These are phyloP conservation scores for Metschnikowia orientalis DNA, from an alignment of 805 yeast genomes.

Conservation along the genomic window DNA sequence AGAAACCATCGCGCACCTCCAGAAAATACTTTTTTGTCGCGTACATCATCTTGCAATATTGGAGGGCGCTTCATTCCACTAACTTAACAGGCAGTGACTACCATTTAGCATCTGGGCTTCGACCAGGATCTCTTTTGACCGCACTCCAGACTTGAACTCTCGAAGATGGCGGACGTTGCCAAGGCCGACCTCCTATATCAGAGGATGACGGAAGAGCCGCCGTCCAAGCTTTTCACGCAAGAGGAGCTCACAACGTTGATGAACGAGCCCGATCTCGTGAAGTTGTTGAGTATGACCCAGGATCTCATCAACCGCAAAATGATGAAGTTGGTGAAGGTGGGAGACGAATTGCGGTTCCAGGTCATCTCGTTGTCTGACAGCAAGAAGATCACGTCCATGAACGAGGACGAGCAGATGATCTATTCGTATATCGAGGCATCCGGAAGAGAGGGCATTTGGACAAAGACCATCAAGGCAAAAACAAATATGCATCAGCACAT, in stretches of 20 bases:
- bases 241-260: slow-evolving; percentile 56
- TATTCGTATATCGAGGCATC: slow-evolving; percentile 89
- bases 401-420: slow-evolving; percentile 83
- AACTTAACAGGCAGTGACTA: too few species aligned
- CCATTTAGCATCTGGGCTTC: too few species aligned
- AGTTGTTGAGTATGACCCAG: slow-evolving; percentile 47
- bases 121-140: too few species aligned
- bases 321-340: slow-evolving; percentile 63
- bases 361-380: slow-evolving; percentile 75
- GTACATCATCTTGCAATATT: too few species aligned
- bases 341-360: slow-evolving; percentile 67
- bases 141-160: too few species aligned
- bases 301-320: slow-evolving; percentile 53
- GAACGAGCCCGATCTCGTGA: slow-evolving; percentile 39
- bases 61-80: too few species aligned
- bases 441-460: slow-evolving; percentile 95
- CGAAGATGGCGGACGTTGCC: too few species aligned
- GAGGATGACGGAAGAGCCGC: slow-evolving; percentile 53
- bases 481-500: slow-evolving; percentile 89
- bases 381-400: slow-evolving; percentile 68
- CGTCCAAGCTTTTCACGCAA: slow-evolving; percentile 57
- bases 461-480: slow-evolving; percentile 81
- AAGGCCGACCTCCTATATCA: slow-evolving; percentile 57
- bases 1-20: too few species aligned
- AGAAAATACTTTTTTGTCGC: too few species aligned